phyloP scores from a whole-genome alignment of 1,139 yeast species.

The Kodamaea plutei region DNA sequence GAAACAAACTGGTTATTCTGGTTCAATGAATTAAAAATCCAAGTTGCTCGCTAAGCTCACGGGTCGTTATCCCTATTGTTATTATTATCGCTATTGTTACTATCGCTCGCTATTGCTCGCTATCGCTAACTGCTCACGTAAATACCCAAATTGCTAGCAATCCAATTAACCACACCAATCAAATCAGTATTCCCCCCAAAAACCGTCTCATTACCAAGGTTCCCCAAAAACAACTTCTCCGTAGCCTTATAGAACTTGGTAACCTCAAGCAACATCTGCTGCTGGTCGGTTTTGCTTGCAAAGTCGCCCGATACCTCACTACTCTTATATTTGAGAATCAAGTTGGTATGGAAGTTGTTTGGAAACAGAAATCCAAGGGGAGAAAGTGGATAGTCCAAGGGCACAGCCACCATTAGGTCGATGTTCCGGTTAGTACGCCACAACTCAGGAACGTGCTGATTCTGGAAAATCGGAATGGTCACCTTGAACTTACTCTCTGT shows the following conservation, averaged over 20 bases:
- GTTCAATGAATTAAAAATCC: no score
- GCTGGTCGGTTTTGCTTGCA: conserved; percentile 4
- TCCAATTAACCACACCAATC: conserved; percentile 25
- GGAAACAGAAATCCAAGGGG: conserved; percentile 19
- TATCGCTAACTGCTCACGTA: not conserved
- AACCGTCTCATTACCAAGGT: conserved; percentile 17
- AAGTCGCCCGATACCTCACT: conserved; percentile 9
- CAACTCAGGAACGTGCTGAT: conserved; percentile 11
- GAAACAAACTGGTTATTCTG: no score
- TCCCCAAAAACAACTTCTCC: conserved; percentile 21
- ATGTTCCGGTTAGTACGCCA: conserved; percentile 13
- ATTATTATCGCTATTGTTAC: no score
- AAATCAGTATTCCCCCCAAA: conserved; percentile 17
- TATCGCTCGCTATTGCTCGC: not conserved
- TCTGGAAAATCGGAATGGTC: conserved; percentile 17
- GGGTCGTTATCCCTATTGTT: no score
- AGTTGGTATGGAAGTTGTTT: conserved; percentile 22
- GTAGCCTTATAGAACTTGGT: conserved; percentile 16
- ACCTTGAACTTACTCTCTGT: conserved; percentile 19
- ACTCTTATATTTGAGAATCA: conserved; percentile 18
- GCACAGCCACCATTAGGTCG: conserved; percentile 17
- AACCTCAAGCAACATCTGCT: conserved; percentile 13
- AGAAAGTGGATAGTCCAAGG: conserved; percentile 14
- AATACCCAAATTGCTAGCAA: conserved; percentile 19
- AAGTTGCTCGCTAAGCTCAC: no score